Base-by-base conservation (phyloP, 139 green algal genomes). In the Mesotaenium endlicherianum region DNA sequence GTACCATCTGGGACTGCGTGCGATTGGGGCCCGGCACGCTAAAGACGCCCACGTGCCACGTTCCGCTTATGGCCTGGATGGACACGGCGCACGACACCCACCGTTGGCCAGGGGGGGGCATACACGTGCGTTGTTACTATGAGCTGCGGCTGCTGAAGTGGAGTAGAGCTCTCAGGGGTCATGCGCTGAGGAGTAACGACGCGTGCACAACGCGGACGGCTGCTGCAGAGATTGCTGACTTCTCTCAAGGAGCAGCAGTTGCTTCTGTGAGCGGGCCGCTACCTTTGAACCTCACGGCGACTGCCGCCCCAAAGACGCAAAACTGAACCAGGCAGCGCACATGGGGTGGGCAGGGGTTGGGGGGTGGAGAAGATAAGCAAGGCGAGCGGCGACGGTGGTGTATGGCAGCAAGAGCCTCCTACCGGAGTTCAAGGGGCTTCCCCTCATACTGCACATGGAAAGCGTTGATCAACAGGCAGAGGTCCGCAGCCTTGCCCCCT, bases 1-100 rank as follows among this genome's bases (percentile, higher is more conserved):
- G 39, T 55, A 80, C 71, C 71, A 80, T 80, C 41, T 80, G 41
- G 1, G 71, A 80, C 41, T 80, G 71, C 50, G 71, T 80, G 34
- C 71, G 34, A 31, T 31, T 55, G 3, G 50, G 1, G 2, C 55
- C 55, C 41, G 39, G 42, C 31, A 72, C 11, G 41, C 36, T 75
- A 39, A 80, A 80, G 39, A 80, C 50, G 11, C 71, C 71, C 40
- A 80, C 45, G 45, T 80, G 36, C 71, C 71, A 80, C 50, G 57
- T 11, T 53, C 71, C 71, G 0, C 38, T 16, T 16, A 80, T 26
- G 1, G 50, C 60, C 60, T 72, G 60, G n/a, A n/a, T n/a, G n/a
- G n/a, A n/a, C n/a, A n/a, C n/a, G n/a, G n/a, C n/a, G n/a, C n/a
- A n/a, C n/a, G n/a, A n/a, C n/a, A n/a, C n/a, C n/a, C n/a, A n/a